These are phyloP conservation scores for Phytophthora pisi DNA, from an alignment of 352 stramenopile genomes.

Conservation along the genomic window DNA sequence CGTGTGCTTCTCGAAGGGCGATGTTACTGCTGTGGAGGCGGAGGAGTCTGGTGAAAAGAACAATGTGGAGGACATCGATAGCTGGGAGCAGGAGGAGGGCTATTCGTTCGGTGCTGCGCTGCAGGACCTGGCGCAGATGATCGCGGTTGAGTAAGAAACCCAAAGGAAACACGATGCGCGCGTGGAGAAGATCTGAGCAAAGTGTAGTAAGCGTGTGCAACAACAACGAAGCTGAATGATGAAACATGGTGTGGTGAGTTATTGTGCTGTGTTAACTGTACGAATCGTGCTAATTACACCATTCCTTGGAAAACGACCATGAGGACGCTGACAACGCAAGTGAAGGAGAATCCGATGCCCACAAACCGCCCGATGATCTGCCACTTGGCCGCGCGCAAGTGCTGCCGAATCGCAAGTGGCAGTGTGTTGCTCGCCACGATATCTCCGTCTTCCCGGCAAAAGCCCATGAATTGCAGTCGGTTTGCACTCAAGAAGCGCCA, in stretches of 20 bases:
- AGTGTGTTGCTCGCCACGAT: slow-evolving; percentile 46
- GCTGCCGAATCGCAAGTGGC: slow-evolving; percentile 37
- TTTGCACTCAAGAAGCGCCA: slow-evolving; percentile 65
- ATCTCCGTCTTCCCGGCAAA: slow-evolving; percentile 54
- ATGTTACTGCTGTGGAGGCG: not conserved
- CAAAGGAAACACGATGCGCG: not conserved
- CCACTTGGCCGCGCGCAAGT: slow-evolving; percentile 53
- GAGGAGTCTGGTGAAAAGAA: not conserved
- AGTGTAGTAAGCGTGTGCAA: slow-evolving; percentile 1
- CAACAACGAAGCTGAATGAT: not conserved
- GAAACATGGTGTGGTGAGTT: not conserved
- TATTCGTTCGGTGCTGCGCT: slow-evolving; percentile 31
- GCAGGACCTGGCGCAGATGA: slow-evolving; percentile 40
- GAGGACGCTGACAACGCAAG: slow-evolving; percentile 20
- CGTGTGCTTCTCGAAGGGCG: slow-evolving; percentile 54
- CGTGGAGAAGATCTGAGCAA: slow-evolving; percentile 3
- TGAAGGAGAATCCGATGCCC: slow-evolving; percentile 29
- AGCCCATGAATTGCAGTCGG: slow-evolving; percentile 61
- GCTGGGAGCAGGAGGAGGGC: slow-evolving; percentile 18
- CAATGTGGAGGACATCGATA: not conserved
- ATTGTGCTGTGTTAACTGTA: not conserved
- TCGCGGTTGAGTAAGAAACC: slow-evolving; percentile 36
- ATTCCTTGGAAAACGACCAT: slow-evolving; percentile 26
- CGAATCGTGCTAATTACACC: slow-evolving; percentile 1
- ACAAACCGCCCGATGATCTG: slow-evolving; percentile 41